phyloP scores from a whole-genome alignment of 495 filamentous ascomycete genomes.

The Podospora tetraspora region DNA sequence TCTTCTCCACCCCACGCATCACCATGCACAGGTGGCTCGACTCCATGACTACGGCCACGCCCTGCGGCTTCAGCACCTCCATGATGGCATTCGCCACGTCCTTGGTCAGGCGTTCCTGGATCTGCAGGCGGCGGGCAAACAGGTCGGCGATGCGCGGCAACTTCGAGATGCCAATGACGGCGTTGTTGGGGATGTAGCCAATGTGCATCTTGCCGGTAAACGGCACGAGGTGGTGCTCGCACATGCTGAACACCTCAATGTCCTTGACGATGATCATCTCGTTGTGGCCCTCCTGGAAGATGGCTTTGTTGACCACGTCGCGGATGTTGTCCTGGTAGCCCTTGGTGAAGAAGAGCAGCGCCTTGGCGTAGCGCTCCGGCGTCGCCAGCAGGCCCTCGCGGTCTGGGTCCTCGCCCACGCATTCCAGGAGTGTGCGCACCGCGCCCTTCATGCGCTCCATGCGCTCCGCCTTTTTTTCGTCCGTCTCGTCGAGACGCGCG shows the following conservation, averaged over 20 bases:
- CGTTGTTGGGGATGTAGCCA: slow-evolving; percentile 84
- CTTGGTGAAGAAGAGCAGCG: slow-evolving; percentile 98
- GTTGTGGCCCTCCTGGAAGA: slow-evolving; percentile 96
- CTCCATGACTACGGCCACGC: slow-evolving; percentile 96
- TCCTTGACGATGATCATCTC: slow-evolving; percentile 97
- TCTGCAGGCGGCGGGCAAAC: slow-evolving; percentile 88
- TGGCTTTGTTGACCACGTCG: slow-evolving; percentile 88
- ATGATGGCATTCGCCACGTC: slow-evolving; percentile 92
- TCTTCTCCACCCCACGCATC: slow-evolving; percentile 91
- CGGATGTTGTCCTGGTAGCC: slow-evolving; percentile 94
- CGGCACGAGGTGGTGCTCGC: slow-evolving; percentile 96
- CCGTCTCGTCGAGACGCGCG: slow-evolving; percentile 70
- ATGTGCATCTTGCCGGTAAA: slow-evolving; percentile 99
- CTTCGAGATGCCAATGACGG: slow-evolving; percentile 91
- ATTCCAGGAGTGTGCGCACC: slow-evolving; percentile 87
- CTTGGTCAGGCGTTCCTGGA: slow-evolving; percentile 92
- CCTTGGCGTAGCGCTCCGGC: slow-evolving; percentile 87
- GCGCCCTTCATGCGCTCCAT: slow-evolving; percentile 77
- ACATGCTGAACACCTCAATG: slow-evolving; percentile 88
- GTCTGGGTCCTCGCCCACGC: slow-evolving; percentile 91
- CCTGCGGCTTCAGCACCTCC: slow-evolving; percentile 87
- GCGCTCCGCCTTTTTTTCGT: slow-evolving; percentile 63
- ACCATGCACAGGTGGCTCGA: slow-evolving; percentile 98
- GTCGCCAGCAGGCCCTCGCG: slow-evolving; percentile 84
- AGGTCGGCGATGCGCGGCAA: slow-evolving; percentile 93